Evolutionary conservation across 257 asterid species (phyloP).

Genomic region (Gardenia jasminoides): DNA sequence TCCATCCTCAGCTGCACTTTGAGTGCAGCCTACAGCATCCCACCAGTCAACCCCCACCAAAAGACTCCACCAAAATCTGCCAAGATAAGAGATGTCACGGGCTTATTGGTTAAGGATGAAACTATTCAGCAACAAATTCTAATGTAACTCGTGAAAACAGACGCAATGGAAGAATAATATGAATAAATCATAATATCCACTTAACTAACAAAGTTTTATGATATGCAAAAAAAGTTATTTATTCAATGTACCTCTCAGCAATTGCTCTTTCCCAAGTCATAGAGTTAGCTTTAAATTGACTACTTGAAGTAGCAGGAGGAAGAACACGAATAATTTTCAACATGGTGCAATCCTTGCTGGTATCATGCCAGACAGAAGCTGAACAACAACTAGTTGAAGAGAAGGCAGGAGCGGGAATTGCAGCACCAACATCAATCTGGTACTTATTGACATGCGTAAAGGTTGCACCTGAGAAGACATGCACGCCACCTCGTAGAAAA

Average conservation of each 20-base stretch:
- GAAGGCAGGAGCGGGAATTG: slow-evolving; percentile 94
- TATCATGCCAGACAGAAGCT: slow-evolving; percentile 98
- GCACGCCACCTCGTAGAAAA: slow-evolving; percentile 85
- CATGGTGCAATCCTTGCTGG: slow-evolving; percentile 70
- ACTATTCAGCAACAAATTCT: not conserved
- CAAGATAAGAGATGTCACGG: slow-evolving; percentile 20
- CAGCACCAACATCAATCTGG: slow-evolving; percentile 85
- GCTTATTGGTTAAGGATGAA: not conserved
- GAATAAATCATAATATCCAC: not conserved
- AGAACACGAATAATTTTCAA: slow-evolving; percentile 88
- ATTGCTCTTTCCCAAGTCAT: slow-evolving; percentile 97
- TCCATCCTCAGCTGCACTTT: slow-evolving; percentile 99
- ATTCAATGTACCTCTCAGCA: slow-evolving; percentile 81
- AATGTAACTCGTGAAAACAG: not conserved
- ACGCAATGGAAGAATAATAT: not conserved
- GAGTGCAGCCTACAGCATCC: slow-evolving; percentile 99
- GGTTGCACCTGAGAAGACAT: slow-evolving; percentile 80
- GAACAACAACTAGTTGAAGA: slow-evolving; percentile 99
- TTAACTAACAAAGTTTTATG: not conserved
- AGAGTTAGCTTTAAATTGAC: slow-evolving; percentile 79
- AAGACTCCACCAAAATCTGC: slow-evolving; percentile 99
- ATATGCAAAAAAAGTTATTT: slow-evolving; percentile 10
- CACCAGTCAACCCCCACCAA: slow-evolving; percentile 99
- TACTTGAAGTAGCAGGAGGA: slow-evolving; percentile 75
- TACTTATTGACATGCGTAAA: slow-evolving; percentile 70